Evolutionary conservation across 306 rosid species (phyloP).

Genomic region (Gillenia trifoliata): DNA sequence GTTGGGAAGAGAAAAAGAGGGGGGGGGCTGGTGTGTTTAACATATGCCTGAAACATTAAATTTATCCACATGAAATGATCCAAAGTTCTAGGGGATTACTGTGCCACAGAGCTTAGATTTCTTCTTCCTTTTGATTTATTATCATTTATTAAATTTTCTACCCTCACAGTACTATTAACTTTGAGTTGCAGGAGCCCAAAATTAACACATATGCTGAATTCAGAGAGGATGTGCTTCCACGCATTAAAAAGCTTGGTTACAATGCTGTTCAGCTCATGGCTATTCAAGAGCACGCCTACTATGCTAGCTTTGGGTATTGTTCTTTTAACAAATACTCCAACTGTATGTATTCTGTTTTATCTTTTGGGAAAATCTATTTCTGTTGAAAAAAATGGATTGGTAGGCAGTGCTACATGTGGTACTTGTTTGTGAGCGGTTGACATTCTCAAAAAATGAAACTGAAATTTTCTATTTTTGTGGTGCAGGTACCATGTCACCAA

Average conservation of each 20-base stretch:
- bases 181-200: constrained; percentile 64
- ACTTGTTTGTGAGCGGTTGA: background rate
- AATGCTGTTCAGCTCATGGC: constrained; percentile 99
- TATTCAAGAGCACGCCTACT: constrained; percentile 96
- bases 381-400: background rate
- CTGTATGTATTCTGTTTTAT: background rate
- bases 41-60: too few species aligned
- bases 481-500: constrained; percentile 95
- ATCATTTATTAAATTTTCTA: background rate
- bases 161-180: constrained; percentile 5
- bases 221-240: constrained; percentile 84
- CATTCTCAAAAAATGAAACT: constrained; percentile 4
- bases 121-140: background rate
- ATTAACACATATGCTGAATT: constrained; percentile 77
- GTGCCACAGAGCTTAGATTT: background rate
- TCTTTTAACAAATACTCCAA: constrained; percentile 13
- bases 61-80: background rate
- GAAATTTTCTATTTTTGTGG: constrained; percentile 6
- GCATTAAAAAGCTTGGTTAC: constrained; percentile 81
- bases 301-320: constrained; percentile 96
- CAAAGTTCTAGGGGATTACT: background rate
- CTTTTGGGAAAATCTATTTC: background rate
- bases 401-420: background rate
- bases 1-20: too few species aligned
- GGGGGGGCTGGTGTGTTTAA: background rate